Conservation (phyloP, 148 eudicot species). For the Chenopodium album region DNA sequence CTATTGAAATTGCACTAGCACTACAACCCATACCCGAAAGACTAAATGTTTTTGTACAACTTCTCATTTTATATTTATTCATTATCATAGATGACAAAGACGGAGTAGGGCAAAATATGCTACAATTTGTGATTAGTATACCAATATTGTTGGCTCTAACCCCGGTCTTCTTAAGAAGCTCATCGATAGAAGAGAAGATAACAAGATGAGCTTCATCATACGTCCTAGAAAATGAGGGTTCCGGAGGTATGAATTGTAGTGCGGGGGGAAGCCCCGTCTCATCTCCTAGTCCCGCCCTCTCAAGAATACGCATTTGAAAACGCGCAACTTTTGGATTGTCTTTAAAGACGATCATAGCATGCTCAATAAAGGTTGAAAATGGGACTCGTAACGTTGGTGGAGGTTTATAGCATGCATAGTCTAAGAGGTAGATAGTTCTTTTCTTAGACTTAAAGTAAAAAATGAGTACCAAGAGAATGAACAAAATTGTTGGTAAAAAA, state of each 20-base stretch:
- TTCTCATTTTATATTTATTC: conserved; percentile 38
- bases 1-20: conserved; percentile 42
- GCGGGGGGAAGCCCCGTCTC: conserved; percentile 44
- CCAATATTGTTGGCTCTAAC: conserved; percentile 33
- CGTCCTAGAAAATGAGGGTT: conserved; percentile 30
- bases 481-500: not conserved
- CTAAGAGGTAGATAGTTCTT: conserved; percentile 39
- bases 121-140: conserved; percentile 45
- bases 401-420: conserved; percentile 46
- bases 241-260: conserved; percentile 38
- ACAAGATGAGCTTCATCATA: conserved; percentile 37
- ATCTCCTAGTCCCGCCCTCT: conserved; percentile 46
- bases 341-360: conserved; percentile 24
- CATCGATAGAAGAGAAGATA: conserved; percentile 35
- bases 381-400: conserved; percentile 31
- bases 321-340: conserved; percentile 29
- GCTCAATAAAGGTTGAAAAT: conserved; percentile 40
- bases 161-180: conserved; percentile 29
- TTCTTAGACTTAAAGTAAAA: conserved; percentile 23
- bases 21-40: conserved; percentile 62
- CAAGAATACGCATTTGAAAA: conserved; percentile 39
- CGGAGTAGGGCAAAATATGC: conserved; percentile 46
- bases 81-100: conserved; percentile 45
- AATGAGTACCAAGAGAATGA: conserved; percentile 18
- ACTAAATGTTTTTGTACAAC: conserved; percentile 37